Base-by-base conservation (phyloP, 768 basidiomycete genomes). In the Tricholoma terreum region DNA sequence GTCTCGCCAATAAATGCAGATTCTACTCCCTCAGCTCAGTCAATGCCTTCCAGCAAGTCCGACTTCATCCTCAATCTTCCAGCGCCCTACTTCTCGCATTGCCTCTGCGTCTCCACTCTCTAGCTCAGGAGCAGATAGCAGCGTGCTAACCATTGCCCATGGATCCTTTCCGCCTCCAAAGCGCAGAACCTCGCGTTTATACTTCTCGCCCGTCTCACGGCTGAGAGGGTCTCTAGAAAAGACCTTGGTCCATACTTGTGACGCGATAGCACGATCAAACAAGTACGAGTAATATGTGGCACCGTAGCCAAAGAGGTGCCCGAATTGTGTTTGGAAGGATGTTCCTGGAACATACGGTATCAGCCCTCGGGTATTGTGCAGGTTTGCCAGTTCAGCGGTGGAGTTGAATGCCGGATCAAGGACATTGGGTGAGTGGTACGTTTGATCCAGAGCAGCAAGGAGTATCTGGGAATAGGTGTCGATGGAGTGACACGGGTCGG, bases 231-330 rank as follows among this genome's bases (percentile, higher is more conserved):
- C 78, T 0, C 63, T 58, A 8, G 77, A 74, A 65, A 98, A 98
- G 0, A 96, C 75, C 9, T 84, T 80, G 9, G 76, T 71, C 90
- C 92, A 99, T 0, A 98, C 87, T n/a, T 89, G 82, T 6, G 90
- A 90, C 0, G 97, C 96, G 58, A 99, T 97, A 4, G 94, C 94
- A 4, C 95, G 85, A 63, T 98, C 97, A 62, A 99, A 95, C 11
- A 98, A 80, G 68, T 99, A 99, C 3, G 94, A 94, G 65, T 99
- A 99, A 69, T 99, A 99, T 0, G 94, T 97, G 12, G 96, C 94
- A 5, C 96, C 95, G 64, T 99, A 99, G 2, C 95, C 94, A 66
- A 89, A 95, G 5, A 99, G 75, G 69, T 99, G 97, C 0, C 92
- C 90, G 62, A 99, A 99, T 64, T 95, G 93, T 0, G 94, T 94